A percentile compares a stretch with the other conserved stretches of the same genome.
phyloP scores from a whole-genome alignment of 2,329 filamentous ascomycete genomes.

The Alternaria gansuensis region DNA sequence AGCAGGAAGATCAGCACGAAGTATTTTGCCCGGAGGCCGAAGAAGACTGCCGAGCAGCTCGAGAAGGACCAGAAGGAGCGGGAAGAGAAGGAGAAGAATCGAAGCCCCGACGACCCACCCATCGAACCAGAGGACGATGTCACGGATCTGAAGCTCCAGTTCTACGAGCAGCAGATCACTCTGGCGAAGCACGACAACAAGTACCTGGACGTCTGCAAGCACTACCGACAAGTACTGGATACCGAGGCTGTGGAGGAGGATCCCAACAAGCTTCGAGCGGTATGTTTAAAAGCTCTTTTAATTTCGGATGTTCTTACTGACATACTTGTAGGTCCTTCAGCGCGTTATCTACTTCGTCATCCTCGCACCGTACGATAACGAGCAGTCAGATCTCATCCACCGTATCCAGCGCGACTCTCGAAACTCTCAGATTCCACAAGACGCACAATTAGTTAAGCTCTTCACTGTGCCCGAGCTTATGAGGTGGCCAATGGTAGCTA shows the following conservation, averaged over 20 bases:
- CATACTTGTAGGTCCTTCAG: conserved; percentile 74
- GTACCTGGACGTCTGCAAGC: conserved; percentile 96
- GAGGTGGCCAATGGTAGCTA: conserved; percentile 94
- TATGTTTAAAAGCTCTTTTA: conserved; percentile 58
- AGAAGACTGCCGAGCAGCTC: conserved; percentile 87
- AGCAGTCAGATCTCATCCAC: conserved; percentile 96
- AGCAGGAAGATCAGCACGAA: conserved; percentile 96
- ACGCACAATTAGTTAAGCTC: conserved; percentile 87
- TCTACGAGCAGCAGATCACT: conserved; percentile 96
- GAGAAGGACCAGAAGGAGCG: conserved; percentile 90
- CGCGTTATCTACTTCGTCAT: conserved; percentile 98
- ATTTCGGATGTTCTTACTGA: conserved; percentile 28
- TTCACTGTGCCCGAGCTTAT: conserved; percentile 97
- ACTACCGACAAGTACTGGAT: conserved; percentile 96
- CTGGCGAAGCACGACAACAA: conserved; percentile 97
- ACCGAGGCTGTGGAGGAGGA: conserved; percentile 95
- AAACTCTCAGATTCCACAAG: conserved; percentile 77
- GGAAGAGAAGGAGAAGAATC: conserved; percentile 82
- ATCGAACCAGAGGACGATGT: conserved; percentile 85
- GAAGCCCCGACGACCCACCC: conserved; percentile 78
- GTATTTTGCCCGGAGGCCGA: conserved; percentile 88
- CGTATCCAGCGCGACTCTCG: conserved; percentile 87
- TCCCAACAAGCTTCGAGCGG: conserved; percentile 81
- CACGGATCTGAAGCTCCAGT: conserved; percentile 93
- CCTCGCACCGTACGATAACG: conserved; percentile 95